Percentiles rank a stretch among this genome's conserved stretches.
Conservation (phyloP, 192 early-diverging fungal species). For the Dispira parvispora region DNA sequence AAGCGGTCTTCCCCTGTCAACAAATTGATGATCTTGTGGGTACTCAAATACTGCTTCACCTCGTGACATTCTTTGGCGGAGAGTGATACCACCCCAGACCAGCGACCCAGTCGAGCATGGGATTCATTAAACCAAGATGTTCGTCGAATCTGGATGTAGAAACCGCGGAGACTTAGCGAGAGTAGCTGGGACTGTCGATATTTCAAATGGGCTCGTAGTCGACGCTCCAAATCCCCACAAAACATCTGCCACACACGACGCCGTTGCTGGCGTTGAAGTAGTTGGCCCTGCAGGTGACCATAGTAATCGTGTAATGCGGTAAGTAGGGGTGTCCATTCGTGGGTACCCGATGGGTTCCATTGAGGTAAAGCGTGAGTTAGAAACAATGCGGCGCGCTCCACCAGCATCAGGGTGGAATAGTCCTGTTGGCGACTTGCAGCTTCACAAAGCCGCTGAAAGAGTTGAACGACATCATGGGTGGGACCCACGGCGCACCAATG, state of each 20-base stretch:
- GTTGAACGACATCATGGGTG: not conserved
- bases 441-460: not conserved
- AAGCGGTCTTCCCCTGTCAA: slow-evolving; percentile 9
- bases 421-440: not conserved
- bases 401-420: not conserved
- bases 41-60: slow-evolving; percentile 5
- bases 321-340: not conserved
- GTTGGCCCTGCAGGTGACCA: not conserved
- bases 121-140: not conserved
- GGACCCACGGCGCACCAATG: not conserved
- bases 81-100: not conserved
- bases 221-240: not conserved
- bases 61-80: not conserved
- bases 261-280: not conserved
- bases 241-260: not conserved
- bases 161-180: not conserved
- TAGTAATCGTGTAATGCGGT: not conserved
- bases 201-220: not conserved
- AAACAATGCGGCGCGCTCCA: not conserved
- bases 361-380: not conserved
- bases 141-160: slow-evolving; percentile 1
- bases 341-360: not conserved
- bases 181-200: slow-evolving; percentile 6
- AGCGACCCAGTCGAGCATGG: not conserved
- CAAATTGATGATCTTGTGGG: not conserved